phyloP scores from a whole-genome alignment of 257 asterid species.

The Nicotiana knightiana region DNA sequence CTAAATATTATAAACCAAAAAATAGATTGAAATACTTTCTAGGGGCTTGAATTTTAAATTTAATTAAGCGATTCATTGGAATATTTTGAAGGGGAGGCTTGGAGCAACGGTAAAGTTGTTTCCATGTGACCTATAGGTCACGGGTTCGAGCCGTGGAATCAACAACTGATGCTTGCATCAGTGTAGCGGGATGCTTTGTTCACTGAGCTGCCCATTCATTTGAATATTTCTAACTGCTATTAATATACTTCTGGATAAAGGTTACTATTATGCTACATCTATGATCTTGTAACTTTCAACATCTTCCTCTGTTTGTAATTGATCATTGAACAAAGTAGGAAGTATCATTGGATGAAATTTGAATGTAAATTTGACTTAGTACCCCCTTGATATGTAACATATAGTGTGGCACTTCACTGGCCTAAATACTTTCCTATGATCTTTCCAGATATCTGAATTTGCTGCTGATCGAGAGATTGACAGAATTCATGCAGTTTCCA shows the following conservation, averaged over 20 bases:
- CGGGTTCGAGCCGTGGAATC: no score
- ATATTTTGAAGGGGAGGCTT: no score
- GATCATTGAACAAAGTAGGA: not conserved
- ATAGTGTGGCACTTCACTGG: not conserved
- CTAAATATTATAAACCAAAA: not conserved
- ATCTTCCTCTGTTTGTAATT: not conserved
- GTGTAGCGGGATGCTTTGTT: no score
- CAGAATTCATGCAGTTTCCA: constrained; percentile 38
- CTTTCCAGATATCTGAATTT: constrained; percentile 34
- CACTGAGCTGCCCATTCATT: no score
- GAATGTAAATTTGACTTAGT: not conserved
- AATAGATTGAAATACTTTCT: not conserved
- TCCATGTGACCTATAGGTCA: no score
- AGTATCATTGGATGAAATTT: not conserved
- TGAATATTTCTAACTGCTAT: not conserved
- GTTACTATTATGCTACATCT: not conserved
- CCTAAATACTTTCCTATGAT: not conserved
- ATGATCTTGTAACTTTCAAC: not conserved
- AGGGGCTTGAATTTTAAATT: not conserved
- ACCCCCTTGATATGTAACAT: not conserved
- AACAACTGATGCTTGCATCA: no score
- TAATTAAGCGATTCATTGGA: not conserved
- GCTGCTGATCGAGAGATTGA: constrained; percentile 8
- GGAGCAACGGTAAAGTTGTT: no score
- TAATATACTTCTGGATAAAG: no score